These are phyloP conservation scores for Candida saitoana DNA, from an alignment of 805 yeast genomes.

Conservation along the genomic window DNA sequence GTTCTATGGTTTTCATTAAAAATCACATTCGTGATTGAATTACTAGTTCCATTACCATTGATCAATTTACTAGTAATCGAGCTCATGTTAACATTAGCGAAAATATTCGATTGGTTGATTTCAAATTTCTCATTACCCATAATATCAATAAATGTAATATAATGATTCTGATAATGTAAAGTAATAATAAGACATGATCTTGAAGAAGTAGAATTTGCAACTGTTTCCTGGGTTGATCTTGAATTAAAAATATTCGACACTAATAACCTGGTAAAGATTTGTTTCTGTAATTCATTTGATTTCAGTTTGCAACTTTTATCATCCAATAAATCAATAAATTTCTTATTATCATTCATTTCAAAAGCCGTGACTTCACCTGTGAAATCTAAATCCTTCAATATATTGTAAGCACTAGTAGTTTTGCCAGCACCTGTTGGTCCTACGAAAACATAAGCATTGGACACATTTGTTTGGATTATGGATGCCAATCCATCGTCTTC, in stretches of 20 bases:
- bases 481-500: slow-evolving; percentile 5
- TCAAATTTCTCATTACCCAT: slow-evolving; percentile 28
- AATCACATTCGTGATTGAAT: slow-evolving; percentile 24
- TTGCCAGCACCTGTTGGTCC: slow-evolving; percentile 33
- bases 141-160: slow-evolving; percentile 23
- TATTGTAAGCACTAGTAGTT: slow-evolving; percentile 24
- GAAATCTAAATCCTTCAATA: slow-evolving; percentile 9
- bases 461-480: slow-evolving; percentile 3
- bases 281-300: slow-evolving; percentile 1
- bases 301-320: slow-evolving; percentile 2
- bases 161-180: slow-evolving; percentile 15
- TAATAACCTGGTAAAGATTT: slow-evolving; percentile 7
- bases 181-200: slow-evolving; percentile 26
- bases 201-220: slow-evolving; percentile 17
- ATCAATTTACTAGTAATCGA: slow-evolving; percentile 24
- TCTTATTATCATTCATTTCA: slow-evolving; percentile 24
- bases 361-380: slow-evolving; percentile 20
- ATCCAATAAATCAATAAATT: slow-evolving; percentile 23
- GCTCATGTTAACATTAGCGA: slow-evolving; percentile 25
- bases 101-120: slow-evolving; percentile 14
- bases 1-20: slow-evolving; percentile 16
- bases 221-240: slow-evolving; percentile 19
- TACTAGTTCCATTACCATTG: slow-evolving; percentile 15
- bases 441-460: slow-evolving; percentile 18
- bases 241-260: slow-evolving; percentile 13